Conservation (phyloP, 768 basidiomycete species). For the Leccinum arenicola region DNA sequence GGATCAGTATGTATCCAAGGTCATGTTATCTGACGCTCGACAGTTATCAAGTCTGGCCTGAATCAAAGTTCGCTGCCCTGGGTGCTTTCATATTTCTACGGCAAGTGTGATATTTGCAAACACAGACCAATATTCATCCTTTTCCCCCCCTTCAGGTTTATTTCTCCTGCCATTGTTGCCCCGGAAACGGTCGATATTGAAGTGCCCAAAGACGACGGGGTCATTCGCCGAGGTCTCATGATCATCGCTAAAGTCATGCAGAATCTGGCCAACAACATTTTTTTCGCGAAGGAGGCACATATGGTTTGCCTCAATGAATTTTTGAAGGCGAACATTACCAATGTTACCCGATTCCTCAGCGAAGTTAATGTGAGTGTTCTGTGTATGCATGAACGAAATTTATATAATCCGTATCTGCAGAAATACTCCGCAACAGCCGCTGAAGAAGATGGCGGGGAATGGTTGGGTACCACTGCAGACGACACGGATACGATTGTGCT, state of each 20-base stretch:
- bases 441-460: constrained; percentile 67
- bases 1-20: constrained; percentile 26
- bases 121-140: constrained; percentile 3
- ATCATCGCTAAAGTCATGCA: constrained; percentile 90
- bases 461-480: constrained; percentile 74
- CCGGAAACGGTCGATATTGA: constrained; percentile 86
- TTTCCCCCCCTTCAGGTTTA: constrained; percentile 56
- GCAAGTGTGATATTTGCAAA: constrained; percentile 32
- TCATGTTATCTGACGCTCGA: constrained; percentile 15
- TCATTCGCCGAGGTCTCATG: constrained; percentile 76
- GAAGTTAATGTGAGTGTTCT: constrained; percentile 59
- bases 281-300: constrained; percentile 87
- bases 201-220: constrained; percentile 57
- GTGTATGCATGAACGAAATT: background rate
- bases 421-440: constrained; percentile 42
- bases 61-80: constrained; percentile 75
- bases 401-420: constrained; percentile 22
- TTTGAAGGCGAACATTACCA: constrained; percentile 63
- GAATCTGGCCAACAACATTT: constrained; percentile 90
- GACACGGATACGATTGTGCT: constrained; percentile 82
- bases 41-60: constrained; percentile 70
- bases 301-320: constrained; percentile 82
- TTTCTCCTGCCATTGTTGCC: constrained; percentile 85
- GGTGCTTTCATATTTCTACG: constrained; percentile 92
- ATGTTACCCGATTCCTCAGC: constrained; percentile 73